Conservation (phyloP, 2,329 filamentous ascomycete species). For the Nigrospora sphaerica region DNA sequence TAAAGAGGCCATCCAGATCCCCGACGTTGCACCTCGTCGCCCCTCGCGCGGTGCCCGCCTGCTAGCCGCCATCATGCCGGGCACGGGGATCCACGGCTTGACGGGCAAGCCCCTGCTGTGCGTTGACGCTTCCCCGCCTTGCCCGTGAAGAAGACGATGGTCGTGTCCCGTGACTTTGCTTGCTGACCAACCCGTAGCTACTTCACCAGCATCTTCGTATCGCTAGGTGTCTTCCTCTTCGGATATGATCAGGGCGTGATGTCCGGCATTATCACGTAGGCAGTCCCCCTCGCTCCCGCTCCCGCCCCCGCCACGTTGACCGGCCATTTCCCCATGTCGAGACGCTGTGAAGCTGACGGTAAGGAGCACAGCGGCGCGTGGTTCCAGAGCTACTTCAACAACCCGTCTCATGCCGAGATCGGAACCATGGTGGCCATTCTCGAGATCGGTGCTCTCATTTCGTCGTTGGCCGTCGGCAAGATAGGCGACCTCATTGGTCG, state of each 20-base stretch:
- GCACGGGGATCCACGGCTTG: slow-evolving; percentile 75
- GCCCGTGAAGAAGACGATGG: no score
- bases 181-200: slow-evolving; percentile 50
- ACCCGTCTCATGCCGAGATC: slow-evolving; percentile 79
- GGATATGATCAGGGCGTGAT: slow-evolving; percentile 89
- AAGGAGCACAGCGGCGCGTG: slow-evolving; percentile 58
- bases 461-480: slow-evolving; percentile 78
- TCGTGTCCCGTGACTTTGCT: slow-evolving; percentile 3
- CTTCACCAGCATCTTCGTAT: slow-evolving; percentile 89
- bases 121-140: slow-evolving; percentile 8
- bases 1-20: slow-evolving; percentile 79
- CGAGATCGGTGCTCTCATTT: slow-evolving; percentile 86
- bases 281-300: not conserved
- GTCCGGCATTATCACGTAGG: slow-evolving; percentile 66
- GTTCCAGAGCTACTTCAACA: slow-evolving; percentile 88
- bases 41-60: slow-evolving; percentile 63
- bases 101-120: slow-evolving; percentile 94
- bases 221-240: slow-evolving; percentile 80
- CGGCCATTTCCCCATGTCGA: not conserved
- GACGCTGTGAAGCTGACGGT: no score
- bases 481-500: slow-evolving; percentile 90
- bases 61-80: slow-evolving; percentile 80
- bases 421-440: slow-evolving; percentile 98
- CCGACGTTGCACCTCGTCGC: slow-evolving; percentile 54
- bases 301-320: not conserved